phyloP scores from a whole-genome alignment of 192 early-diverging fungal species.

The Backusella tarrabulga region DNA sequence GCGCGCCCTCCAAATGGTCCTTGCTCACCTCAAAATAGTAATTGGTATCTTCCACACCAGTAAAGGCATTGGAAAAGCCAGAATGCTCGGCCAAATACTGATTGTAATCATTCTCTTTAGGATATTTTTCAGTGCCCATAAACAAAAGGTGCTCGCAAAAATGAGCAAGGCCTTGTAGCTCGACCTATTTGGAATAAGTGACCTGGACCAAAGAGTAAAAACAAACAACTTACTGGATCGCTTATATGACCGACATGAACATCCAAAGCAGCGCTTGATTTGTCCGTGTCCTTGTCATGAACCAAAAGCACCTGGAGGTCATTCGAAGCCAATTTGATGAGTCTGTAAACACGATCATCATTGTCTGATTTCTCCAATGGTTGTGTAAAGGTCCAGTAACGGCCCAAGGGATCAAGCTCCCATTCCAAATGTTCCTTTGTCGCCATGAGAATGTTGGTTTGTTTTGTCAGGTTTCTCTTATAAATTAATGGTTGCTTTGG shows the following conservation, averaged over 20 bases:
- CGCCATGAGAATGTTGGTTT: background rate
- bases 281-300: conserved; percentile 69
- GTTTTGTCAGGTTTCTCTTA: background rate
- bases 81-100: conserved; percentile 70
- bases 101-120: conserved; percentile 80
- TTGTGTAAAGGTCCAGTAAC: conserved; percentile 34
- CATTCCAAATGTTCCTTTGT: conserved; percentile 10
- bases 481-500: background rate
- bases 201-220: background rate
- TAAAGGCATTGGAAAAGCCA: conserved; percentile 81
- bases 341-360: conserved; percentile 59
- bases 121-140: conserved; percentile 71
- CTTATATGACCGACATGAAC: conserved; percentile 77
- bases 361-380: conserved; percentile 49
- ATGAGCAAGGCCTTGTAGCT: conserved; percentile 79
- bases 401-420: conserved; percentile 12
- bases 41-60: conserved; percentile 74
- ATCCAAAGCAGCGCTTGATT: conserved; percentile 74
- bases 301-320: conserved; percentile 67
- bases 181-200: conserved; percentile 38
- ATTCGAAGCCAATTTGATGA: conserved; percentile 56
- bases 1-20: conserved; percentile 50
- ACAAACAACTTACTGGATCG: conserved; percentile 60
- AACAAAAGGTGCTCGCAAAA: conserved; percentile 78
- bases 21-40: conserved; percentile 83